Conservation (phyloP, 208 protist species). For the Acanthamoeba healyi region DNA sequence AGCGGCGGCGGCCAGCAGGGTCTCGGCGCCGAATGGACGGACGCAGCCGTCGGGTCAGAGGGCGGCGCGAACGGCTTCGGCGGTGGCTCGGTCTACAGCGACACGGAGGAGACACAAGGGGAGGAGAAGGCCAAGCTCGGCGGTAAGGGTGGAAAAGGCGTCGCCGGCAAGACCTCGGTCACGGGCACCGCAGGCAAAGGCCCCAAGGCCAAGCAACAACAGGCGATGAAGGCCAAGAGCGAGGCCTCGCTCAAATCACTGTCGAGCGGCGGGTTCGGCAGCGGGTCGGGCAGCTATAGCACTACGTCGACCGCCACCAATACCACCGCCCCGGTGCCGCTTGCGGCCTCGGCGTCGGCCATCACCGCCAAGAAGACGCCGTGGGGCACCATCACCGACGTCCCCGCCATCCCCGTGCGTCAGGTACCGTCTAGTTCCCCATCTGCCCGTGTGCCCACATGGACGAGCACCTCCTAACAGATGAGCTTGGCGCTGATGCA, state of each 20-base stretch:
- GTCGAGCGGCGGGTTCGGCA: background rate
- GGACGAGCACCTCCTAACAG: background rate
- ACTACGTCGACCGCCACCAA: background rate
- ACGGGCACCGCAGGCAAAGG: background rate
- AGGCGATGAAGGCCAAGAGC: constrained; percentile 17
- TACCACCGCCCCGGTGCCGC: background rate
- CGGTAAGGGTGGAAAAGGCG: background rate
- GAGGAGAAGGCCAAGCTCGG: background rate
- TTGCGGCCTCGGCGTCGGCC: background rate
- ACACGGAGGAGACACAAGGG: background rate
- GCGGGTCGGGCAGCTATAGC: background rate
- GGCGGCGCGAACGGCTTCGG: background rate
- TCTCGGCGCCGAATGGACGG: background rate
- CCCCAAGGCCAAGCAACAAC: background rate
- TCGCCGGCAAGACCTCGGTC: background rate
- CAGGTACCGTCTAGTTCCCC: background rate
- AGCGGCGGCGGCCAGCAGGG: background rate
- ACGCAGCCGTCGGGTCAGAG: background rate
- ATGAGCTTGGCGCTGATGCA: background rate
- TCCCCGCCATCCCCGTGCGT: constrained; percentile 1
- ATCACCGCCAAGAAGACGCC: constrained; percentile 40
- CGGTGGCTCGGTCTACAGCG: background rate
- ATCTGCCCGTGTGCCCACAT: background rate
- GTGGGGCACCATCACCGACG: constrained; percentile 50
- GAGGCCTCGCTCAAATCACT: constrained; percentile 6